A percentile compares a stretch with the other conserved stretches of the same genome.
Conservation (phyloP, 805 yeast genomes). For the Wilhelminamyces savonicus region DNA sequence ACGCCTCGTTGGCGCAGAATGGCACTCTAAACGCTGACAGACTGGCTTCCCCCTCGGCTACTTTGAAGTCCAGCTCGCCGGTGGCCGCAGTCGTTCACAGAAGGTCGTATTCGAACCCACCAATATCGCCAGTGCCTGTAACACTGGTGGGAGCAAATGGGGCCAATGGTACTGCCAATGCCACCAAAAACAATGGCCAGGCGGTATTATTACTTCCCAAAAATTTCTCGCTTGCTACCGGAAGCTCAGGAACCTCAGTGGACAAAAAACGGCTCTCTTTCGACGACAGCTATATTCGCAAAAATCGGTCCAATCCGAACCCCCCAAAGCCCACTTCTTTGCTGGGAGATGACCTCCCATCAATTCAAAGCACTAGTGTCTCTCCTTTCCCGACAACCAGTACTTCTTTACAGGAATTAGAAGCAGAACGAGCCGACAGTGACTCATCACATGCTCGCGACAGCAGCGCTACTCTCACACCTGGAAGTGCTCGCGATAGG, state of each 20-base stretch:
- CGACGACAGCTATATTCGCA: conserved; percentile 13
- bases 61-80: conserved; percentile 4
- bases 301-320: neutral
- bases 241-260: too few species aligned
- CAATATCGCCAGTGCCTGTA: conserved; percentile 14
- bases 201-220: conserved; percentile 48
- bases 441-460: too few species aligned
- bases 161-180: conserved; percentile 1
- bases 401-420: too few species aligned
- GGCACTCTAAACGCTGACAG: too few species aligned
- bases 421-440: too few species aligned
- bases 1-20: conserved; percentile 2
- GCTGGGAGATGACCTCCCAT: too few species aligned
- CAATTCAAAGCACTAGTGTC: too few species aligned
- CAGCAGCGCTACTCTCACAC: neutral
- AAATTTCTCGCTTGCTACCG: conserved; percentile 30
- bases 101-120: conserved; percentile 31
- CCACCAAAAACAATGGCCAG: conserved; percentile 19
- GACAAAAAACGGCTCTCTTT: conserved; percentile 23
- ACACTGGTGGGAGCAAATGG: conserved; percentile 3
- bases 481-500: neutral
- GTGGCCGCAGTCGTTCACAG: conserved; percentile 14
- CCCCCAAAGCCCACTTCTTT: too few species aligned
- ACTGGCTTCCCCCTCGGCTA: too few species aligned
- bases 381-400: too few species aligned